A percentile compares a stretch with the other conserved stretches of the same genome.
phyloP scores from a whole-genome alignment of 208 protist genomes.

The Endotrypanum monterogeii region DNA sequence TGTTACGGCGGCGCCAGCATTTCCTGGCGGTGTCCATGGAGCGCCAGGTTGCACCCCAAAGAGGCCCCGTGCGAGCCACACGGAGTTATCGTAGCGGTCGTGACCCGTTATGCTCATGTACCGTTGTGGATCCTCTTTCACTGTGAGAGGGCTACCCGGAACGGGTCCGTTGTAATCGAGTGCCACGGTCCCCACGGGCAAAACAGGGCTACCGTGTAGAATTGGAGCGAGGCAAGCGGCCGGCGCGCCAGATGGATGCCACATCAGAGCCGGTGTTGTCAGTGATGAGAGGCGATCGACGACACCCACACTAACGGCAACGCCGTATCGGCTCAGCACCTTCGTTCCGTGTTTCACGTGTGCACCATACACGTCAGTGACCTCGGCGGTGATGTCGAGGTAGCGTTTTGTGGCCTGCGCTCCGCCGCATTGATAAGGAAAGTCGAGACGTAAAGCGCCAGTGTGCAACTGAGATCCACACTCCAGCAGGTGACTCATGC shows the following conservation, averaged over 20 bases:
- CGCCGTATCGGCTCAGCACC: conserved; percentile 78
- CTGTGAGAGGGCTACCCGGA: conserved; percentile 42
- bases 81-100: conserved; percentile 40
- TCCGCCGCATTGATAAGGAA: conserved; percentile 82
- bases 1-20: background rate
- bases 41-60: conserved; percentile 65
- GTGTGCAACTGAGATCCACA: conserved; percentile 48
- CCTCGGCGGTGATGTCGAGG: conserved; percentile 70
- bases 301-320: conserved; percentile 72
- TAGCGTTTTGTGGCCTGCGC: conserved; percentile 70
- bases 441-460: conserved; percentile 55
- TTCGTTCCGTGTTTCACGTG: conserved; percentile 62
- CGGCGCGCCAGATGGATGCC: conserved; percentile 73
- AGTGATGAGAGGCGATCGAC: conserved; percentile 24
- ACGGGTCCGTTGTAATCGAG: conserved; percentile 82
- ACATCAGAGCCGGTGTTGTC: conserved; percentile 50
- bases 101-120: conserved; percentile 63
- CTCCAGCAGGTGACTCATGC: conserved; percentile 44
- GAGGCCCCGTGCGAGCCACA: conserved; percentile 77
- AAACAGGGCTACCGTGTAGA: conserved; percentile 49
- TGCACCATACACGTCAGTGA: conserved; percentile 36
- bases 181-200: conserved; percentile 54
- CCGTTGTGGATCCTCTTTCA: conserved; percentile 47
- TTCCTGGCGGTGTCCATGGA: conserved; percentile 17
- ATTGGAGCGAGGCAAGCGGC: conserved; percentile 74